Evolutionary conservation across 2,329 filamentous ascomycete species (phyloP).

Genomic region (Nothopassalora personata): DNA sequence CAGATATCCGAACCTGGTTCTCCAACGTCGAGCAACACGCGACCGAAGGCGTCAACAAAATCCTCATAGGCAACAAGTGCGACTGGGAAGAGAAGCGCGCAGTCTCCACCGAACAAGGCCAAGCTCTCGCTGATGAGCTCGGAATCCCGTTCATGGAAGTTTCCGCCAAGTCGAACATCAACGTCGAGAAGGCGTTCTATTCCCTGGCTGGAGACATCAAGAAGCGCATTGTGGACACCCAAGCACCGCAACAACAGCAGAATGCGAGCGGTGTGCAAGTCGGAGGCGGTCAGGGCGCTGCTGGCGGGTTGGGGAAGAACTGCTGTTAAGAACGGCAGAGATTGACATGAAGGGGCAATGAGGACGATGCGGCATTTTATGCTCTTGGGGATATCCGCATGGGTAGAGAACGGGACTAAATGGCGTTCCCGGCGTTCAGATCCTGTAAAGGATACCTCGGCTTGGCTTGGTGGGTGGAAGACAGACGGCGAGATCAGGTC

Average conservation of each 20-base stretch:
- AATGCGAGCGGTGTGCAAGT: conserved; percentile 29
- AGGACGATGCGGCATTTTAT: neutral
- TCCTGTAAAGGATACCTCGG: neutral
- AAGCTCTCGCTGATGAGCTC: conserved; percentile 89
- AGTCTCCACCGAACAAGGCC: conserved; percentile 86
- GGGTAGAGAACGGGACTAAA: neutral
- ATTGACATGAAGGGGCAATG: neutral
- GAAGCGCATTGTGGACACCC: conserved; percentile 89
- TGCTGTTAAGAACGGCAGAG: conserved; percentile 61
- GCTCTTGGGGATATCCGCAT: neutral
- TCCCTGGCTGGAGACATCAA: conserved; percentile 94
- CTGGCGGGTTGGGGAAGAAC: conserved; percentile 34
- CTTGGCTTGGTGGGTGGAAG: neutral
- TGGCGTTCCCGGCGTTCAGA: neutral
- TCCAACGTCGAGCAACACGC: conserved; percentile 98
- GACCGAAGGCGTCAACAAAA: conserved; percentile 98
- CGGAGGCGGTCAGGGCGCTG: conserved; percentile 23
- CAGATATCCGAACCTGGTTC: conserved; percentile 99
- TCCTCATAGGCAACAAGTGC: conserved; percentile 99
- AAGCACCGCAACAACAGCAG: conserved; percentile 72
- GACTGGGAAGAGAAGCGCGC: conserved; percentile 99
- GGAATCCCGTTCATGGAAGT: conserved; percentile 98
- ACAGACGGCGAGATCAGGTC: neutral
- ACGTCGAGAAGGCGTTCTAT: conserved; percentile 98
- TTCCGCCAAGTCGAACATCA: conserved; percentile 98